Evolutionary conservation across 1,139 yeast genomes (phyloP), one percentile per base, ranked within the genome.

Genomic region (Arxiozyma heterogenica): DNA sequence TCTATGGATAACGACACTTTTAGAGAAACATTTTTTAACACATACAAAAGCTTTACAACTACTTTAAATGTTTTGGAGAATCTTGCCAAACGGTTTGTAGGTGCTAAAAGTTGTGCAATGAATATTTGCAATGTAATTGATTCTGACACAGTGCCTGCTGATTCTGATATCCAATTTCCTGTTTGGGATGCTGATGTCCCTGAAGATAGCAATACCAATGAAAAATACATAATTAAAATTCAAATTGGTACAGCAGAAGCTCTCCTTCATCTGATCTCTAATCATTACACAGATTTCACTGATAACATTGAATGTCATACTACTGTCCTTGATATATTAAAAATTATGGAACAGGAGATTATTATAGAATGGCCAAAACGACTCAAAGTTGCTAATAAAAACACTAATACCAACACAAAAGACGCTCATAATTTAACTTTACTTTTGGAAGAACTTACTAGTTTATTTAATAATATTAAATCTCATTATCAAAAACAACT

Each of bases 211-310:
- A 65, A 69, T 2, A 59, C 75, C 25, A 80, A 80, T 55, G 51
- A 51, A 3, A 39, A 81, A 64, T 73, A 78, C 72, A 75, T 82
- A 67, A 78, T 83, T 61, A 78, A 84, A 65, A 86, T 90, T 53
- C 96, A 90, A 64, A 78, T 86, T 53, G 95, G 95, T 51, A 82
- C 90, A 47, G 73, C 90, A 58, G 95, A 88, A 65, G 88, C 90
- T 0, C 74, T 89, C 55, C 79, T 83, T 51, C 79, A 84, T 44
- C 77, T 95, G 70, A 80, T 89, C 25, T 79, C 81, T 52, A 84
- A 85, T 60, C 87, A 86, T 64, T 89, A 85, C 66, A 71, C 80
- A 42, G 94, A 87, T 66, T 87, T 91, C 64, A 78, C 86, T 6
- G 85, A 84, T 65, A 88, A 86, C 61, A 66, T 84, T 58, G 71